These are phyloP conservation scores for Neurospora tetrasperma DNA, from an alignment of 495 filamentous ascomycete genomes.

Conservation along the genomic window DNA sequence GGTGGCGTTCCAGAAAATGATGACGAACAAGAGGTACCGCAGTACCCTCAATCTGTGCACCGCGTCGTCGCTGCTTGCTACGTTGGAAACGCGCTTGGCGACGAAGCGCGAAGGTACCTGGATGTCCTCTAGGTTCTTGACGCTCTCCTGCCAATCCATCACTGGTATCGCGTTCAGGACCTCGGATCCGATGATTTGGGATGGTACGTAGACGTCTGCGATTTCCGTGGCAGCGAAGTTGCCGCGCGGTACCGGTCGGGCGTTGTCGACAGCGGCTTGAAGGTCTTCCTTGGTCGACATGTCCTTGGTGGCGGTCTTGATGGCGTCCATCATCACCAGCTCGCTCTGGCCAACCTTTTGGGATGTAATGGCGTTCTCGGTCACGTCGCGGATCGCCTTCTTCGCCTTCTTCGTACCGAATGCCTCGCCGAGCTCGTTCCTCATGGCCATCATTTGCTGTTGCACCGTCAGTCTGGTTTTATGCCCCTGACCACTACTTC, in stretches of 20 bases:
- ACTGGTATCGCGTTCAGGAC: conserved; percentile 51
- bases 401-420: conserved; percentile 94
- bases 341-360: conserved; percentile 45
- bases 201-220: conserved; percentile 72
- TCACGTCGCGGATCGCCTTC: conserved; percentile 67
- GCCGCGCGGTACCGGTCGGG: conserved; percentile 68
- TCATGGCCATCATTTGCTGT: conserved; percentile 39
- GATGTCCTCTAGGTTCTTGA: conserved; percentile 45
- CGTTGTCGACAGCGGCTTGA: conserved; percentile 53
- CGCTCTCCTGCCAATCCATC: conserved; percentile 64
- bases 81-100: conserved; percentile 45
- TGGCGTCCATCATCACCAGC: conserved; percentile 50
- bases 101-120: conserved; percentile 57
- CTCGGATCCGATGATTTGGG: conserved; percentile 54
- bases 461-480: background rate
- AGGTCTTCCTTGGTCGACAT: conserved; percentile 54
- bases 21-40: conserved; percentile 53
- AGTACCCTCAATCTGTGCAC: conserved; percentile 50
- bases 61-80: conserved; percentile 47
- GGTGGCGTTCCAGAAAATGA: conserved; percentile 45
- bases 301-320: conserved; percentile 45
- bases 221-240: conserved; percentile 62
- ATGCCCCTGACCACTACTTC: background rate
- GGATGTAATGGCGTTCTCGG: conserved; percentile 64
- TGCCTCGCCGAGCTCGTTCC: conserved; percentile 66